Conservation (phyloP, 352 stramenopile species). For the Phytophthora hybrid region DNA sequence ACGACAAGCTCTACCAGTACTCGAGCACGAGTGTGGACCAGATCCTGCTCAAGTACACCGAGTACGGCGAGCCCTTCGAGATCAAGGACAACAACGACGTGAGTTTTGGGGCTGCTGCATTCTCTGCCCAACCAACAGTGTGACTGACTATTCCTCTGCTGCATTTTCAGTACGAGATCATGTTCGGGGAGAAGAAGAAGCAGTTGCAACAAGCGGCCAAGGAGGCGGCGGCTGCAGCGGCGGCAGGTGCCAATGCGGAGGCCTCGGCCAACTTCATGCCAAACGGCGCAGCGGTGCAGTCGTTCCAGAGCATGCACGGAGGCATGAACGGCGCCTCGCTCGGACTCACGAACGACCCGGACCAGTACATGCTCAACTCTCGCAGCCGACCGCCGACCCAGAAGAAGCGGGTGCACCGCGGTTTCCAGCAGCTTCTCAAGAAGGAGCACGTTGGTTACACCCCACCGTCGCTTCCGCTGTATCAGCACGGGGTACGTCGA, state of each 20-base stretch:
- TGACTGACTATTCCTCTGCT: constrained; percentile 2
- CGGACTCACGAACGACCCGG: constrained; percentile 69
- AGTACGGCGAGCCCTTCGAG: constrained; percentile 86
- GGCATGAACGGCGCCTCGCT: constrained; percentile 47
- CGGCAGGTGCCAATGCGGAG: constrained; percentile 41
- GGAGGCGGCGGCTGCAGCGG: constrained; percentile 48
- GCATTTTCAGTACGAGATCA: constrained; percentile 72
- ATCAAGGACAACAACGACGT: constrained; percentile 88
- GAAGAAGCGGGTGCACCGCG: constrained; percentile 78
- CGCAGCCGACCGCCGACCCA: constrained; percentile 40
- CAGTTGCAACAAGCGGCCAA: constrained; percentile 53
- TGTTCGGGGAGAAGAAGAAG: constrained; percentile 89
- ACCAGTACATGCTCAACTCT: constrained; percentile 69
- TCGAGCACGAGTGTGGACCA: constrained; percentile 84
- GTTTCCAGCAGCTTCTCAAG: constrained; percentile 85
- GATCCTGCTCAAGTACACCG: constrained; percentile 89
- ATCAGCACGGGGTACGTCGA: constrained; percentile 69
- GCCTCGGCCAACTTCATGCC: constrained; percentile 36
- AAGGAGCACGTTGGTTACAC: constrained; percentile 79
- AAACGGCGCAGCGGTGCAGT: constrained; percentile 36
- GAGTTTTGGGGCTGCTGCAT: constrained; percentile 22
- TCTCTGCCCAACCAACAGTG: no score
- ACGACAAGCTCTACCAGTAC: constrained; percentile 89
- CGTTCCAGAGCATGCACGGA: constrained; percentile 48
- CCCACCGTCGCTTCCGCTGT: constrained; percentile 69